Percentiles rank a stretch among this genome's conserved stretches.
Conservation (phyloP, 345 rosid species). For the Populus tremula region DNA sequence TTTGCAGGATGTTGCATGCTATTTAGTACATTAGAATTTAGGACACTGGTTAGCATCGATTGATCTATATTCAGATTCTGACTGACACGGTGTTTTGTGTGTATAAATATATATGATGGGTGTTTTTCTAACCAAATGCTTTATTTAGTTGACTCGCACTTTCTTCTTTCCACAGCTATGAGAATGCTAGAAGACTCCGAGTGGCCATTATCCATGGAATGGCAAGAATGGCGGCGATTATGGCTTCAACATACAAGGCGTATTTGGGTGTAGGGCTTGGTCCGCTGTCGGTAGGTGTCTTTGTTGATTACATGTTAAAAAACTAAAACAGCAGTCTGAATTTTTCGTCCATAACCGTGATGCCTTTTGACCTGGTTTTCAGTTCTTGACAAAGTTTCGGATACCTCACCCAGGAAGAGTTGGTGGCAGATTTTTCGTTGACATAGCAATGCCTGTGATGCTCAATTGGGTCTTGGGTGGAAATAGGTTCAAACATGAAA, state of each 20-base stretch:
- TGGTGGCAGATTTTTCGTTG: conserved; percentile 76
- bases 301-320: background rate
- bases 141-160: background rate
- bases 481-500: conserved; percentile 58
- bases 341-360: conserved; percentile 6
- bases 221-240: conserved; percentile 94
- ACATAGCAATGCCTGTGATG: conserved; percentile 76
- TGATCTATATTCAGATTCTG: background rate
- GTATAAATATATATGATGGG: background rate
- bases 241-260: conserved; percentile 96
- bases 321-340: background rate
- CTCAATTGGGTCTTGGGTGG: conserved; percentile 91
- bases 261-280: conserved; percentile 97
- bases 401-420: conserved; percentile 92
- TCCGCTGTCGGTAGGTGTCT: conserved; percentile 64
- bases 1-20: background rate
- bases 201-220: conserved; percentile 80
- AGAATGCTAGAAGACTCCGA: conserved; percentile 67
- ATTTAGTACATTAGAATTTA: background rate
- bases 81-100: background rate
- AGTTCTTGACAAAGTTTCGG: conserved; percentile 82
- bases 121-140: background rate
- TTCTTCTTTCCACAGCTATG: conserved; percentile 49
- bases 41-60: background rate
- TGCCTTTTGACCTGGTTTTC: conserved; percentile 19